Percentiles rank a stretch among this genome's conserved stretches.
Evolutionary conservation across 2,329 filamentous ascomycete species (phyloP).

Genomic region (Juglanconis oblonga): DNA sequence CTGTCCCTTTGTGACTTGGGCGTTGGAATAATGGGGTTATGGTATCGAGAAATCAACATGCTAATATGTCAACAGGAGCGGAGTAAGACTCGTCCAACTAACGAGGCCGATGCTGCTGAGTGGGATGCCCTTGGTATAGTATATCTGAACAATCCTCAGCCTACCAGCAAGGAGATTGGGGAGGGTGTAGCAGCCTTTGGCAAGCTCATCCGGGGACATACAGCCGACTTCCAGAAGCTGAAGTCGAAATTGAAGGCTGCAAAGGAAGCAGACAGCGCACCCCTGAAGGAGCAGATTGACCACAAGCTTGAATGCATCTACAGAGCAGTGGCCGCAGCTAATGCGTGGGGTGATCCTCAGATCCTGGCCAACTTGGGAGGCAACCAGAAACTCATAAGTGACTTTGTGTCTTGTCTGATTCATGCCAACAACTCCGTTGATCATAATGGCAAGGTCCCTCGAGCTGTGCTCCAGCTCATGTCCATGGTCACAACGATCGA

Average conservation of each 20-base stretch:
- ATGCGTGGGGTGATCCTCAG: constrained; percentile 51
- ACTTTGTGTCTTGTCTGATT: constrained; percentile 52
- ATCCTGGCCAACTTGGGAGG: constrained; percentile 57
- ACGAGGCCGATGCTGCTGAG: constrained; percentile 44
- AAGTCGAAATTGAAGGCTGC: constrained; percentile 42
- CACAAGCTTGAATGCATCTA: constrained; percentile 47
- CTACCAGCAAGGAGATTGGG: constrained; percentile 39
- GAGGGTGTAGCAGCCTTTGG: constrained; percentile 49
- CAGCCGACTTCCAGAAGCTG: constrained; percentile 44
- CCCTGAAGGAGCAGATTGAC: constrained; percentile 39
- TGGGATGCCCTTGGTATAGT: constrained; percentile 55
- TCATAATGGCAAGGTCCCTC: constrained; percentile 51
- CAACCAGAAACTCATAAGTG: constrained; percentile 54
- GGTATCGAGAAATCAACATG: not conserved
- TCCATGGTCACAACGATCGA: constrained; percentile 60
- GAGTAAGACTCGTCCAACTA: constrained; percentile 40
- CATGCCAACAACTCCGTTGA: constrained; percentile 52
- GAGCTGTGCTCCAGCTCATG: constrained; percentile 58
- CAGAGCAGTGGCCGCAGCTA: constrained; percentile 50
- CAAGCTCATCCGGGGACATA: constrained; percentile 47
- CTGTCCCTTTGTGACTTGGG: too few relatives aligned
- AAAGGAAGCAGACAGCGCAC: constrained; percentile 37
- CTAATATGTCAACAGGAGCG: constrained; percentile 30
- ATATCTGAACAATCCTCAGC: constrained; percentile 40
- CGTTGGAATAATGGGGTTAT: too few relatives aligned